Base-by-base conservation (phyloP, 1,284 basidiomycete species). In the Coniferiporia weirii region DNA sequence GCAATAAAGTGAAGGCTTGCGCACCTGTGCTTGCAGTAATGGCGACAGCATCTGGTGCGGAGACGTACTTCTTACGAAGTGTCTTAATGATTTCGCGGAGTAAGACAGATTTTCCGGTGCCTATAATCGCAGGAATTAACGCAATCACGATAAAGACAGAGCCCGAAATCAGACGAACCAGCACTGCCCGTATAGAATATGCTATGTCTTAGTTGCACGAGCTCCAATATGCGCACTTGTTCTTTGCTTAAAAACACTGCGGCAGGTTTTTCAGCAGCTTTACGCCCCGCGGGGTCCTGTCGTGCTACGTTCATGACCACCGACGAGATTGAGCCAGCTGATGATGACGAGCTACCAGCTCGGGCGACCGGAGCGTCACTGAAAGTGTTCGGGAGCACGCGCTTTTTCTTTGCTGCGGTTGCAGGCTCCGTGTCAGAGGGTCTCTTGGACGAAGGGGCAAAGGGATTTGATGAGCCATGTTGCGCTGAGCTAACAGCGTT, bases 171-270 rank as follows among this genome's bases (percentile, higher is more conserved):
- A 45, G 60, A 76, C 88, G 67, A 65, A 95, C 94, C 94, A 61
- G 94, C 96, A 75, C 91, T 95, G 22, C 97, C 96, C 0, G 96
- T 99, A 73, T 98, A 99, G 69, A 99, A 99, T n/a, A 98, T 70
- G 66, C 85, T 96, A 56, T 87, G 75, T 2, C 84, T 84, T 13
- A 82, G 74, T 32, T 85, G 72, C 0, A 93, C 90, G 3, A 96
- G 81, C 61, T 82, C 79, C 61, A 96, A 73, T 48, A 98, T 91
- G 64, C 89, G 81, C 56, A 78, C 83, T 72, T 98, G 95, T 68
- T 97, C 94, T 59, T 81, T 74, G 68, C 92, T 95, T 60, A 98
- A 76, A 66, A 77, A 80, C 17, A 88, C 72, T 0, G 72, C 63
- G 1, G 80, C 73, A 6, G 78, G 65, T 61, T 79, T 81, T 12